Conservation (phyloP, 108 stramenopile genomes). For the Aurantiochytrium sp. region DNA sequence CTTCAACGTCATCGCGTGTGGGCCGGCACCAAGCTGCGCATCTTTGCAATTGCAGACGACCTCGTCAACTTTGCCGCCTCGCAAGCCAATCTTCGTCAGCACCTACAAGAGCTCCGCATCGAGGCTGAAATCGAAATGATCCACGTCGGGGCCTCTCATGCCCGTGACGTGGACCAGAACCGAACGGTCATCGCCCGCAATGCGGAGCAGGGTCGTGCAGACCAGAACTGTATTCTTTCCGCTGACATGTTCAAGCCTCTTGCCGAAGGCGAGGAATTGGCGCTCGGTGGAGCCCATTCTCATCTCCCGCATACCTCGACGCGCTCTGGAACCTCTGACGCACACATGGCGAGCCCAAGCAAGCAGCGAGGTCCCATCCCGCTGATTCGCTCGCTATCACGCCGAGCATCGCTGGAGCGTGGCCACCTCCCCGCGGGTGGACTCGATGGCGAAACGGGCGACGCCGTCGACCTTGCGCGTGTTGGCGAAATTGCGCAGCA, state of each 20-base stretch:
- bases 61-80: neutral
- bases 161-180: slow-evolving; percentile 1
- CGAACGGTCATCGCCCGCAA: neutral
- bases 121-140: slow-evolving; percentile 30
- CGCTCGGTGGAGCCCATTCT: no score
- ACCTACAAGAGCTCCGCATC: slow-evolving; percentile 16
- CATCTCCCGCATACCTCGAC: no score
- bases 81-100: neutral
- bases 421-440: neutral
- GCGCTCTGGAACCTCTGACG: neutral
- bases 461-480: neutral
- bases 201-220: neutral
- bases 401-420: neutral
- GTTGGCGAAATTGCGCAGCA: neutral
- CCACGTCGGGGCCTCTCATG: slow-evolving; percentile 21
- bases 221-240: neutral
- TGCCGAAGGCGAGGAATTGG: neutral
- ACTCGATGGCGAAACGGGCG: neutral
- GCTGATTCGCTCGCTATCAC: neutral
- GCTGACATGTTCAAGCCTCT: neutral
- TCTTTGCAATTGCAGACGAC: slow-evolving; percentile 45
- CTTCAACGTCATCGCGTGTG: slow-evolving; percentile 53
- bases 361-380: neutral
- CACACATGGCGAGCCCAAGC: neutral
- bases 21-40: slow-evolving; percentile 39